Percentiles rank a stretch among this genome's conserved stretches.
Evolutionary conservation across 2,329 filamentous ascomycete genomes (phyloP).

Genomic region (Pezicula radicicola): DNA sequence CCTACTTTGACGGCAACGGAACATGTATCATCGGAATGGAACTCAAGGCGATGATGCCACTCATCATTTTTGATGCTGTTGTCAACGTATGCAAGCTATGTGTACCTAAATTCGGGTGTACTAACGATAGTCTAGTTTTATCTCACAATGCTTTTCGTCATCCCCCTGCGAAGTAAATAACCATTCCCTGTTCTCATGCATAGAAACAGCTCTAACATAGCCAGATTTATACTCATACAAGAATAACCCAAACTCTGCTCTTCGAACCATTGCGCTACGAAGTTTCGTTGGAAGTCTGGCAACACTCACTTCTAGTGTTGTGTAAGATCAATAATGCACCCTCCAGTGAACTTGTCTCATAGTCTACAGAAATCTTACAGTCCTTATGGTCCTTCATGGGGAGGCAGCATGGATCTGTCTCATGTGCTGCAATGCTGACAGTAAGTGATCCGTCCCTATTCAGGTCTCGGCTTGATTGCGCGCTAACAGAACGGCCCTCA

Average conservation of each 20-base stretch:
- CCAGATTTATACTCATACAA: constrained; percentile 53
- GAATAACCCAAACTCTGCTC: constrained; percentile 37
- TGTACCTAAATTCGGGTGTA: constrained; percentile 9
- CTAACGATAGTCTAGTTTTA: constrained; percentile 33
- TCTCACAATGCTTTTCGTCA: constrained; percentile 17
- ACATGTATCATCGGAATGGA: neutral
- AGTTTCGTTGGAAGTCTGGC: constrained; percentile 55
- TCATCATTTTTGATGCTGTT: neutral
- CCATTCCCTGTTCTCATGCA: neutral
- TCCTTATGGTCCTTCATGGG: constrained; percentile 55
- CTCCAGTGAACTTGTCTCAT: neutral
- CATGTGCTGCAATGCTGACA: constrained; percentile 61
- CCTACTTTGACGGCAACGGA: neutral
- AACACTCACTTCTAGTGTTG: constrained; percentile 53
- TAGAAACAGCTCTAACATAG: neutral
- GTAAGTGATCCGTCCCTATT: constrained; percentile 33
- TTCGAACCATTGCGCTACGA: constrained; percentile 52
- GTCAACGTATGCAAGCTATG: neutral
- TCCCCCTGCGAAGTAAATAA: constrained; percentile 12
- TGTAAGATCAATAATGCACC: constrained; percentile 33
- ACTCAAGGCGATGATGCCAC: neutral
- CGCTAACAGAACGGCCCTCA: constrained; percentile 16
- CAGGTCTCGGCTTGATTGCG: neutral
- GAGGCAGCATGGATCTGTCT: constrained; percentile 64
- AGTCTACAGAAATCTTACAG: constrained; percentile 46